Evolutionary conservation across 1,284 basidiomycete genomes (phyloP).

Genomic region (Ceratobasidium sp.): DNA sequence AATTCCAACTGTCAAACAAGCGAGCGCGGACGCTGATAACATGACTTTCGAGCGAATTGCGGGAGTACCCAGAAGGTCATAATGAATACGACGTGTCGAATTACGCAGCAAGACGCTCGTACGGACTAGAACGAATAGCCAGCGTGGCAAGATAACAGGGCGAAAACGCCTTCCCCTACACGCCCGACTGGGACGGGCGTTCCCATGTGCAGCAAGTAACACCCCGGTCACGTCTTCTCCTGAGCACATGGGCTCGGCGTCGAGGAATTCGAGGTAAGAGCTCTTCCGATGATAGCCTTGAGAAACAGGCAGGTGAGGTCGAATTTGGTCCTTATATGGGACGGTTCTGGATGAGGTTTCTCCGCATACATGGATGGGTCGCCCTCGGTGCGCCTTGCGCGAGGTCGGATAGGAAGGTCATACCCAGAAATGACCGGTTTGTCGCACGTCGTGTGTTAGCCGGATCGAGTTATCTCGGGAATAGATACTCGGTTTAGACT

Average conservation of each 20-base stretch:
- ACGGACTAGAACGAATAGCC: not conserved
- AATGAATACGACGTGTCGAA: not conserved
- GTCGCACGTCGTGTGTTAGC: not conserved
- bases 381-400: not conserved
- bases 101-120: not conserved
- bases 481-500: not conserved
- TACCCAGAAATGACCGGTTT: not conserved
- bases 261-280: not conserved
- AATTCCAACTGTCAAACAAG: not conserved
- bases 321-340: not conserved
- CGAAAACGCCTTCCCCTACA: not conserved
- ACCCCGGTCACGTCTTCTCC: not conserved
- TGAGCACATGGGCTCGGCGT: not conserved
- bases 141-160: constrained; percentile 11
- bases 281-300: not conserved
- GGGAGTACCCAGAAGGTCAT: not conserved
- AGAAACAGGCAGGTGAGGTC: not conserved
- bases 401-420: not conserved
- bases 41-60: not conserved
- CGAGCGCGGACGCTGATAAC: not conserved
- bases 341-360: not conserved
- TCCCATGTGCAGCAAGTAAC: not conserved
- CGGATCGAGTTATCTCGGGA: not conserved
- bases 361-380: not conserved
- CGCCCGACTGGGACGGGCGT: not conserved